Base-by-base conservation (phyloP, 176 grass and related monocot species). In the Tillandsia fasciculata region DNA sequence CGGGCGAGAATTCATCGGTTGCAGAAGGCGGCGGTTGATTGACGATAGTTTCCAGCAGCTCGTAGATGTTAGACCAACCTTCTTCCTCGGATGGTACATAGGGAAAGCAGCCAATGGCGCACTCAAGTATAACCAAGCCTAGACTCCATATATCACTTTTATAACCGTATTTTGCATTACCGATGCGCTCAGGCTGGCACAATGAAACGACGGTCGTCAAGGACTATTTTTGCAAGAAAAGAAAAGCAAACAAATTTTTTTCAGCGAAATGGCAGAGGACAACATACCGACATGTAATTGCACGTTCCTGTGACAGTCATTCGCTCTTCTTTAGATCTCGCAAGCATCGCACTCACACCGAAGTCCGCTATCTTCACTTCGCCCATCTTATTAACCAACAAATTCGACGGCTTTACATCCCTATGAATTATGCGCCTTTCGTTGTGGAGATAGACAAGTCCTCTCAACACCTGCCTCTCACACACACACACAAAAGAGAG, bases 111-210 rank as follows among this genome's bases (percentile, higher is more conserved):
- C 94, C 94, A 69, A 90, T 87, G 22, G 89, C 94, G 75, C 89
- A 97, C 72, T 97, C 94, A 26, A 97, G 89, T 76, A 97, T 90
- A 69, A 92, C 89, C 73, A 92, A 79, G 27, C 89, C 94, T 74
- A 97, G 79, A 84, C 89, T 97, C 94, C 94, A 97, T 71, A 97
- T 86, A 58, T 97, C 94, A 76, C 89, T 97, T 77, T 97, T 97
- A 74, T 90, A 92, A 64, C 92, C 89, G 57, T 97, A 97, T 51
- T 86, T 87, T 61, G 89, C 87, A 49, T 89, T 89, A 53, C 84
- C 92, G 18, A 97, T 97, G 58, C 89, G 79, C 66, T 97, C 94
- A 56, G 86, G 89, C 92, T 96, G 33, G 33, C 33, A 7, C 7
- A 6, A 42, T 42, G 20, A 6, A 42, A 42, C 33, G 4, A 42